Conservation (phyloP, 768 basidiomycete genomes). For the Rhizopogon roseolus region DNA sequence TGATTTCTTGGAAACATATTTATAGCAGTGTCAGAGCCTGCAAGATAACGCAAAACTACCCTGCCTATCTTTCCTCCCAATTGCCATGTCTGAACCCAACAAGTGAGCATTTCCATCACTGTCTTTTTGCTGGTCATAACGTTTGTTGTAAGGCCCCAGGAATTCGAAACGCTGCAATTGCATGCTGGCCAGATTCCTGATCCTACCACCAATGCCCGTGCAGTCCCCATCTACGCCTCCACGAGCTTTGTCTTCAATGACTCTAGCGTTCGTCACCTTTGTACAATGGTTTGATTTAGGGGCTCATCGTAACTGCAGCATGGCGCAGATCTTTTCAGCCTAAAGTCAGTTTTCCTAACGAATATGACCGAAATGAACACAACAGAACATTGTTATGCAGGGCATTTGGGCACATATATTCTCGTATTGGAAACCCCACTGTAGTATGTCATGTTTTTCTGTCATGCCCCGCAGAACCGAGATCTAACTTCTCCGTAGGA, state of each 20-base stretch:
- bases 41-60: background rate
- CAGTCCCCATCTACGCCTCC: constrained; percentile 58
- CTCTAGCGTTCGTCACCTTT: constrained; percentile 32
- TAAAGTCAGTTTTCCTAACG: constrained; percentile 23
- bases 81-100: constrained; percentile 18
- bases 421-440: constrained; percentile 53
- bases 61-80: background rate
- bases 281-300: background rate
- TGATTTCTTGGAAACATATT: background rate
- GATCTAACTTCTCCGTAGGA: constrained; percentile 31
- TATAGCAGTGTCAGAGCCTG: background rate
- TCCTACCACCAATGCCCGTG: constrained; percentile 51
- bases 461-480: background rate
- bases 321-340: constrained; percentile 48
- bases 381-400: constrained; percentile 13
- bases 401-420: constrained; percentile 46
- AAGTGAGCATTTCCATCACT: constrained; percentile 8
- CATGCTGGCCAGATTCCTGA: constrained; percentile 56
- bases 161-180: constrained; percentile 61
- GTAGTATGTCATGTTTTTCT: constrained; percentile 32
- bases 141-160: constrained; percentile 28
- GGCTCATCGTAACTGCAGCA: constrained; percentile 31
- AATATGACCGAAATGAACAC: background rate
- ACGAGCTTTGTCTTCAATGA: constrained; percentile 56
- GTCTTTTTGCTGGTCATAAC: background rate